Evolutionary conservation across 176 grass and related monocot genomes (phyloP), one percentile per base, ranked within the genome.

Genomic region (Avena atlantica): DNA sequence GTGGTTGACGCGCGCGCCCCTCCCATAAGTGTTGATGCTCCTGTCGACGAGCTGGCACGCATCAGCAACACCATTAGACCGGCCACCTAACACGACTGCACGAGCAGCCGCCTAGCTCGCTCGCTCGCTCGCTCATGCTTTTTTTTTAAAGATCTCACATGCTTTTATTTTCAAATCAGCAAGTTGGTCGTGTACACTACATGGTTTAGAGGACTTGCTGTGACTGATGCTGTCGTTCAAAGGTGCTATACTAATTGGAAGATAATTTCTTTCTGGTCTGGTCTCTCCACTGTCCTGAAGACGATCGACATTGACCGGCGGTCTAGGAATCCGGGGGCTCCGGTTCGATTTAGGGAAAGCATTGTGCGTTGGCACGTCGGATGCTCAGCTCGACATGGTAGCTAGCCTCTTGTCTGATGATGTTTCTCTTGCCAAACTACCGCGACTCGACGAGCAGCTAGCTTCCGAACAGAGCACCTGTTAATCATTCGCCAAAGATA

Each of bases 51-150:
- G 29, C 48, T 27, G 24, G 17, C 29, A 44, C 3, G 24, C 71
- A 36, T 29, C 53, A 21, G 21, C 15, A 11, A 12, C 81, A 48
- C 9, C 45, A 50, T 52, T 81, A 70, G 89, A 85, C 60, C 29
- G 8, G 60, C 69, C 61, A 91, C 85, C 76, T 34, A 88, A 85
- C 76, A 0, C 79, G 19, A 48, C 40, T 42, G 40, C 40, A 42
- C 40, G 40, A 42, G 6, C 40, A 42, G 40, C 40, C 40, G 45
- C 45, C 9, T 48, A 42, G 36, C 51, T 47, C 20, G 27, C 0
- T 7, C 21, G 79, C 17, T 81, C 19, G 8, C 4, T 3, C 8
- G 1, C 0, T 15, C 19, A 8, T n/a, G n/a, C n/a, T n/a, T 9
- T 9, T 6, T 31, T 51, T 16, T 70, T 55, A 5, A 37, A 37